phyloP scores from a whole-genome alignment of 2,329 filamentous ascomycete genomes.

The Aspergillus clavatus region DNA sequence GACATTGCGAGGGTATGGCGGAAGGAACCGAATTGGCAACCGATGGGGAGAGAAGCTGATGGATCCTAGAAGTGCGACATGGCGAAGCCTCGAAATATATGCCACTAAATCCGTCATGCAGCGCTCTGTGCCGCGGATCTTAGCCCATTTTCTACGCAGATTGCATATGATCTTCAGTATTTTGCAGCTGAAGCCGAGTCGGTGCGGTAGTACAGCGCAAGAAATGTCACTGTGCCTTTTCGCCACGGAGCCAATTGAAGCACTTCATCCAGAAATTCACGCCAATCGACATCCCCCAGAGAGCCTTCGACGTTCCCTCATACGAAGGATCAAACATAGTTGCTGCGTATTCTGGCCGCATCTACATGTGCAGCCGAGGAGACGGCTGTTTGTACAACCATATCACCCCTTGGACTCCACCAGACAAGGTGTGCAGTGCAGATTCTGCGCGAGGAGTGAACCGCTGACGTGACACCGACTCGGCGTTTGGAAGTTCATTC shows the following conservation, averaged over 20 bases:
- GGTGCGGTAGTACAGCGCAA: neutral
- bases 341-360: no score
- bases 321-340: no score
- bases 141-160: neutral
- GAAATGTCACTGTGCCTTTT: neutral
- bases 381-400: neutral
- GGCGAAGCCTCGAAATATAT: neutral
- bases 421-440: no score
- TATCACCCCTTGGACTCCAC: no score
- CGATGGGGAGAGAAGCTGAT: neutral
- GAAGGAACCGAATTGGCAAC: neutral
- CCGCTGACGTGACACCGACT: no score
- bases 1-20: constrained; percentile 1
- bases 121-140: neutral
- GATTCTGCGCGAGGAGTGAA: no score
- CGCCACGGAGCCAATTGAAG: neutral
- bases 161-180: neutral
- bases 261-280: neutral
- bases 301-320: neutral
- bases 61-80: neutral
- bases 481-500: no score
- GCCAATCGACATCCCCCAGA: neutral
- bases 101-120: neutral
- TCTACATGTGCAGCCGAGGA: neutral
- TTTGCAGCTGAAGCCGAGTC: neutral